Conservation (phyloP, 768 basidiomycete genomes). For the Symmetrospora coprosmae region DNA sequence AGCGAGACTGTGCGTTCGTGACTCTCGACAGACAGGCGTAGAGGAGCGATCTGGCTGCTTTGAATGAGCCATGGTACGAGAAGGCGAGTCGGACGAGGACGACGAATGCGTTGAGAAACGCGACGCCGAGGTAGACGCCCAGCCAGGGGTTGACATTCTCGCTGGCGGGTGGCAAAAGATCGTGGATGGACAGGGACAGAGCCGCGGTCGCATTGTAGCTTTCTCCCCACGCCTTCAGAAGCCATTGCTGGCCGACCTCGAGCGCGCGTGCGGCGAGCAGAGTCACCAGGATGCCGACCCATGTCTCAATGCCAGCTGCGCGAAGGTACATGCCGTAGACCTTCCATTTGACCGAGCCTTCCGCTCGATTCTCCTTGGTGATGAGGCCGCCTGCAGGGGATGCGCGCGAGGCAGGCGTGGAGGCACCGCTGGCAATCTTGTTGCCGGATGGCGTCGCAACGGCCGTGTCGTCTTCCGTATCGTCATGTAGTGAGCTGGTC, state of each 20-base stretch:
- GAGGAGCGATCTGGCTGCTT: conserved; percentile 7
- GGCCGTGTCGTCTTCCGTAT: conserved; percentile 11
- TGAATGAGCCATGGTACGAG: conserved; percentile 20
- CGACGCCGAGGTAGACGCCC: not conserved
- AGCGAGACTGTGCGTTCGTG: conserved; percentile 3
- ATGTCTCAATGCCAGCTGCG: conserved; percentile 23
- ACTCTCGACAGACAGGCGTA: conserved; percentile 9
- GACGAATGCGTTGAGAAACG: not conserved
- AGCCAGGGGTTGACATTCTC: conserved; percentile 23
- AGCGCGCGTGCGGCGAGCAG: conserved; percentile 5
- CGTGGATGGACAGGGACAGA: not conserved
- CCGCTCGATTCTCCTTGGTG: conserved; percentile 24
- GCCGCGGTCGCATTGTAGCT: conserved; percentile 15
- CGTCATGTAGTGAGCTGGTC: not conserved
- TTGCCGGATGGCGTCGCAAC: not conserved
- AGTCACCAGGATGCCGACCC: not conserved
- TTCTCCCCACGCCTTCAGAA: conserved; percentile 27
- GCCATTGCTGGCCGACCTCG: not conserved
- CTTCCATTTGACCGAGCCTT: conserved; percentile 24
- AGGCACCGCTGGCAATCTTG: conserved; percentile 18
- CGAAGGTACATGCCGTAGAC: conserved; percentile 25
- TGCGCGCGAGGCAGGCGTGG: conserved; percentile 1
- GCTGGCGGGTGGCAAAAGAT: not conserved
- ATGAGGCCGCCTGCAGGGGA: conserved; percentile 16
- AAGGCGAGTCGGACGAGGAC: not conserved